phyloP scores from a whole-genome alignment of 441 rosid genomes.

The Syzygium syzygioides region DNA sequence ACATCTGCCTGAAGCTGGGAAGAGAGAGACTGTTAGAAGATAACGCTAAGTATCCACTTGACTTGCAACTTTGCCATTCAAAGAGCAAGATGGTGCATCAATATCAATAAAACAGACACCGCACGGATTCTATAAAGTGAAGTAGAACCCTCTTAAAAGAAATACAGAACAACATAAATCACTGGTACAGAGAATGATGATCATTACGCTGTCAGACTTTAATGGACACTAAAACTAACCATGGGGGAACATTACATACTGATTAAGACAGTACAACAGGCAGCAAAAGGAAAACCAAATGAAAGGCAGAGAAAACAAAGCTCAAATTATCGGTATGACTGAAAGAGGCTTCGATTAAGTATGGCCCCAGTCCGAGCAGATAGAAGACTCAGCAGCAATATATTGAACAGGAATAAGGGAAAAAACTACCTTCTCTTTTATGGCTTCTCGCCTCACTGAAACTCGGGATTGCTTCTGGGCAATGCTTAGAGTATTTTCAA shows the following conservation, averaged over 20 bases:
- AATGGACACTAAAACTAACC: not conserved
- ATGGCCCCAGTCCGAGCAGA: not conserved
- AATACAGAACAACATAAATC: not conserved
- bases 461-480: constrained; percentile 46
- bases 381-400: not conserved
- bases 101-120: not conserved
- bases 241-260: not conserved
- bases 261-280: not conserved
- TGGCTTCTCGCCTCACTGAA: constrained; percentile 53
- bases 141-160: not conserved
- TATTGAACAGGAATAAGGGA: not conserved
- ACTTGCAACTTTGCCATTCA: not conserved
- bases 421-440: constrained; percentile 64
- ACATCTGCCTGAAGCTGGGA: not conserved
- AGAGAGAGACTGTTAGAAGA: not conserved
- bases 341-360: not conserved
- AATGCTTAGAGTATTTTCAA: constrained; percentile 32
- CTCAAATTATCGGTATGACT: not conserved
- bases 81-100: not conserved
- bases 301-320: not conserved
- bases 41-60: not conserved
- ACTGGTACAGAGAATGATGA: not conserved
- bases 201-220: not conserved
- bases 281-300: not conserved
- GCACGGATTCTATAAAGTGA: not conserved